These are phyloP conservation scores for Crithidia fasciculata DNA, from an alignment of 208 protist species.

Conservation along the genomic window DNA sequence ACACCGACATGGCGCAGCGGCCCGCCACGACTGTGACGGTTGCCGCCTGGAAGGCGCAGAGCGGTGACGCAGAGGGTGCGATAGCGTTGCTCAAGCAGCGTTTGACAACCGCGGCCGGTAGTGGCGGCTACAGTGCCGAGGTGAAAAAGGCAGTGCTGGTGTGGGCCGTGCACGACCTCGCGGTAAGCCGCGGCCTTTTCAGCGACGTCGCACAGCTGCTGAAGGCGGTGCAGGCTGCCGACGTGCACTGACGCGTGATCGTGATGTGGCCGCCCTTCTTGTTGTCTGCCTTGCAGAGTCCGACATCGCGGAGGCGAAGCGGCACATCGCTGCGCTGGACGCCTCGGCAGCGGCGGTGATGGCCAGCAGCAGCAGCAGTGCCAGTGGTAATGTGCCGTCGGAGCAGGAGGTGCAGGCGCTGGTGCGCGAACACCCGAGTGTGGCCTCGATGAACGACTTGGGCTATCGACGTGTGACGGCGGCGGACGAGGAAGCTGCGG, in stretches of 20 bases:
- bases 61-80: constrained; percentile 33
- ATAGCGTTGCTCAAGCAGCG: constrained; percentile 46
- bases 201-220: constrained; percentile 53
- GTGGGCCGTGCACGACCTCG: constrained; percentile 72
- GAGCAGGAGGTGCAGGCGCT: constrained; percentile 42
- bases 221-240: constrained; percentile 33
- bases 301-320: constrained; percentile 48
- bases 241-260: constrained; percentile 42
- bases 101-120: constrained; percentile 11
- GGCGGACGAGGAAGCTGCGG: constrained; percentile 22
- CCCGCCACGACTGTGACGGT: constrained; percentile 64
- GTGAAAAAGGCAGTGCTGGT: constrained; percentile 53
- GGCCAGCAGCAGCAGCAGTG: background rate
- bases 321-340: constrained; percentile 20
- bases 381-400: constrained; percentile 15
- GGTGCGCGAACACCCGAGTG: constrained; percentile 44
- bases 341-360: constrained; percentile 15
- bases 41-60: constrained; percentile 65
- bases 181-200: constrained; percentile 36
- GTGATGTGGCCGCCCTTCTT: constrained; percentile 56
- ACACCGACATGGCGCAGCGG: constrained; percentile 36
- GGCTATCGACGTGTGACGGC: constrained; percentile 64
- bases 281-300: constrained; percentile 63
- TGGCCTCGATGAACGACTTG: constrained; percentile 58
- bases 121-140: background rate